A percentile compares a stretch with the other conserved stretches of the same genome.
Conservation (phyloP, 306 rosid genomes). For the Acacia crassicarpa region DNA sequence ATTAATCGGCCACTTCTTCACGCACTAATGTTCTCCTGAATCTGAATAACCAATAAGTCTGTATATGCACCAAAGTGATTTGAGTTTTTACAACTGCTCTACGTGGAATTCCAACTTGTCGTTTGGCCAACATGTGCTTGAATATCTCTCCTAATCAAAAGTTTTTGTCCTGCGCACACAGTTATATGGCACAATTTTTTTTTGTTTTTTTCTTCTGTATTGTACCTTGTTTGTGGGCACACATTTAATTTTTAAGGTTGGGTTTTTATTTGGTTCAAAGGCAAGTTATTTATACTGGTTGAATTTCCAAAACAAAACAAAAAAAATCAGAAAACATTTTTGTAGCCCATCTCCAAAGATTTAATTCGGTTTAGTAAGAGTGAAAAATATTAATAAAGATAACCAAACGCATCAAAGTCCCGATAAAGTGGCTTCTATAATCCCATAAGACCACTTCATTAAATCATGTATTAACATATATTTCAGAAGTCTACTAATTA, state of each 20-base stretch:
- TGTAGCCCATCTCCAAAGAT: neutral
- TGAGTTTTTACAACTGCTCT: neutral
- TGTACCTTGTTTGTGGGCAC: neutral
- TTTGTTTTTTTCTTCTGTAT: neutral
- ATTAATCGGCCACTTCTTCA: neutral
- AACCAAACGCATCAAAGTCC: too few relatives aligned
- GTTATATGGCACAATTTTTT: neutral
- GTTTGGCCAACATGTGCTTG: neutral
- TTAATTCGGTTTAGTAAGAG: too few relatives aligned
- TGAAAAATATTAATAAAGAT: too few relatives aligned
- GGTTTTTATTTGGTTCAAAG: neutral
- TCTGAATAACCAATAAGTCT: neutral
- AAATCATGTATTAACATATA: too few relatives aligned
- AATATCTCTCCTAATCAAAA: neutral
- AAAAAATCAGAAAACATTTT: neutral
- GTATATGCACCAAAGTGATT: neutral
- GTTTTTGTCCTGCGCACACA: neutral
- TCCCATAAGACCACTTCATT: neutral
- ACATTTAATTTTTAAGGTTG: neutral
- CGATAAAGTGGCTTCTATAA: too few relatives aligned
- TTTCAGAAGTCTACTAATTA: neutral
- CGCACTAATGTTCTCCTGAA: neutral
- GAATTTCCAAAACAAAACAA: too few relatives aligned
- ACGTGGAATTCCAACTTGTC: neutral
- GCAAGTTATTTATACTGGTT: neutral